Evolutionary conservation across 495 filamentous ascomycete species (phyloP), one percentile per base, ranked within the genome.

Genomic region (Penicillium simplicissimum): DNA sequence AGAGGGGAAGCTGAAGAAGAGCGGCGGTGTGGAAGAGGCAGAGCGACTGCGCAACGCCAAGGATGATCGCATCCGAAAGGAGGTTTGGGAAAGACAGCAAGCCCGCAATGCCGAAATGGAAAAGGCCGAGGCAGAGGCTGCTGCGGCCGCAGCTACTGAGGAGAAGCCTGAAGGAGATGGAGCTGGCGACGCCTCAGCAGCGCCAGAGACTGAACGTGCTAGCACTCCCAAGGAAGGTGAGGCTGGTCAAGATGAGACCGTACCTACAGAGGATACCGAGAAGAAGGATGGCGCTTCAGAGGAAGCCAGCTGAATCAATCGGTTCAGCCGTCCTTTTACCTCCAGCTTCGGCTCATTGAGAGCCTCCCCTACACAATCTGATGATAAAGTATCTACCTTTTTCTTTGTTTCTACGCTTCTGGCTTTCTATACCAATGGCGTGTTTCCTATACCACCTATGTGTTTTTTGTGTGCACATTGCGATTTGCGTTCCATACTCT

Each of bases 1-100:
- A 66, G 93, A 97, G 71, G 91, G 91, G 15, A 92, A 88, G 71
- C 72, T 98, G 63, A 98, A 97, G 86, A 97, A 97, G 83, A 90
- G 87, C 52, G 95, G 95, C 33, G 95, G 95, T 2, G 85, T 96
- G 10, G 96, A 98, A 76, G 95, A 98, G 76, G 87, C 91, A 8
- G 96, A 98, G 76, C 79, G 96, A 43, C 82, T 92, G 47, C 80
- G 96, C 58, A 89, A 87, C 66, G 85, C 85, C 21, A 96, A 93
- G 74, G 95, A 98, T 67, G 96, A 98, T 59, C 84, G 87, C 70
- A 91, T 91, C 52, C 80, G 94, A 59, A 87, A 85, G 67, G 93
- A 97, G 70, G 88, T 93, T 10, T 96, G 89, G 88, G 90, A 93
- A 64, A 76, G 84, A 52, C 82, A 88, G 75, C 80, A 81, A 65